Evolutionary conservation across 169 alveolate genomes (phyloP), one percentile per base, ranked within the genome.

Genomic region (Babesia divergens): DNA sequence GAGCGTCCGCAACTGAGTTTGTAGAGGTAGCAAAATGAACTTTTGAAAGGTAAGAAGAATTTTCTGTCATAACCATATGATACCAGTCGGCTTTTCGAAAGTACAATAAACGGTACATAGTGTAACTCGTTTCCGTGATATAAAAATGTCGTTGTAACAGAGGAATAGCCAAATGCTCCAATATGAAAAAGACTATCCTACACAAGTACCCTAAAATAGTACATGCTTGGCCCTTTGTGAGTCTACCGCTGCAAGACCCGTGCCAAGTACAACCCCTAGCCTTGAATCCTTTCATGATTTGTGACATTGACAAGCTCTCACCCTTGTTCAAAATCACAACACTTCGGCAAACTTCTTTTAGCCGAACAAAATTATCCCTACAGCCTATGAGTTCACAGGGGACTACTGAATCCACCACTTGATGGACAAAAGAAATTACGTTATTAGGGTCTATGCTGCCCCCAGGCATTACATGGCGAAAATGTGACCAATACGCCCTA

Each of bases 321-420:
- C 84, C 84, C 54, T 59, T 80, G 51, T 80, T 80, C 66, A 80
- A 58, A 5, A 46, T 65, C 44, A 80, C 68, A 6, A 80, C 29
- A 22, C 74, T 65, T 14, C 28, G 11, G 58, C 88, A 80, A 13
- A 70, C 58, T 32, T 50, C 54, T 34, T 59, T 31, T 3, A 80
- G 50, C 1, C 67, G 56, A 5, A 46, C 20, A 37, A 47, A 69
- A 50, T 80, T 80, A 14, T 32, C 18, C 18, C 20, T 22, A 26
- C 84, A 67, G 38, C 88, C 74, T 37, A 80, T 26, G 34, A 80
- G 42, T 20, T 60, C 66, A 18, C 16, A 22, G 29, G 68, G 68
- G n/a, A 52, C 65, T 3, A 24, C 31, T 22, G 22, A 28, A 24
- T 66, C 56, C 13, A 53, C 77, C 42, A 75, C 34, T 24, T 46